A percentile compares a stretch with the other conserved stretches of the same genome.
These are phyloP conservation scores for Blastocystis sp. DNA, from an alignment of 352 stramenopile genomes.

Conservation along the genomic window DNA sequence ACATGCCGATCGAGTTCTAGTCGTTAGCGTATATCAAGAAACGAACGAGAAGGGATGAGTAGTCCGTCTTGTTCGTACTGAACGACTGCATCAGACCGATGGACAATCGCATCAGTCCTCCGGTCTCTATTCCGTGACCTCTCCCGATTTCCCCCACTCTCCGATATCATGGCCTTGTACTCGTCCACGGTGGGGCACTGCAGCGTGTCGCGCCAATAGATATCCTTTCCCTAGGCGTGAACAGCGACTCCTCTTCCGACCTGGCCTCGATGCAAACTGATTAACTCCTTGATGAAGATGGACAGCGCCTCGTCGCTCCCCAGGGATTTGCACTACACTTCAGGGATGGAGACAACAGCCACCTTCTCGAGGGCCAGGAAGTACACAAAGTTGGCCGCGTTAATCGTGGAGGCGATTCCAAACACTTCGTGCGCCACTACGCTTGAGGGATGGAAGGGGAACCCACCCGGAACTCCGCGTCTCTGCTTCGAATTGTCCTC, in stretches of 20 bases:
- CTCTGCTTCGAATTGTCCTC: conserved; percentile 94
- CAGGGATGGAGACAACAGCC: not conserved
- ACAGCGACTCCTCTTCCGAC: conserved; percentile 76
- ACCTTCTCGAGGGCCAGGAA: conserved; percentile 89
- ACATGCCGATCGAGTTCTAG: conserved; percentile 90
- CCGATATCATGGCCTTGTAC: conserved; percentile 91
- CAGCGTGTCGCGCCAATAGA: conserved; percentile 89
- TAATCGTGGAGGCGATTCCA: conserved; percentile 91
- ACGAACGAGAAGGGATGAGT: conserved; percentile 78
- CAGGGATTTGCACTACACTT: conserved; percentile 81
- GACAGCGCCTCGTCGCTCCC: conserved; percentile 83
- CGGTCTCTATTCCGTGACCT: conserved; percentile 81
- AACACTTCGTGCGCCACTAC: conserved; percentile 92
- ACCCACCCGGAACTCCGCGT: conserved; percentile 81
- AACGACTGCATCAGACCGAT: conserved; percentile 91
- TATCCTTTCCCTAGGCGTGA: conserved; percentile 91
- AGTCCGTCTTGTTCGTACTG: conserved; percentile 78
- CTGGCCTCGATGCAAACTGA: conserved; percentile 81
- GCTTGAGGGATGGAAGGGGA: not conserved
- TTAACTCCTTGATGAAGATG: conserved; percentile 91
- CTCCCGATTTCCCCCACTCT: conserved; percentile 78
- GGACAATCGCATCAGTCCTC: conserved; percentile 91
- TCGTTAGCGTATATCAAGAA: conserved; percentile 77
- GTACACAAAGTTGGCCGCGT: conserved; percentile 96
- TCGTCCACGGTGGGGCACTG: conserved; percentile 87